phyloP scores from a whole-genome alignment of 306 rosid species.

The Carpinus fangiana region DNA sequence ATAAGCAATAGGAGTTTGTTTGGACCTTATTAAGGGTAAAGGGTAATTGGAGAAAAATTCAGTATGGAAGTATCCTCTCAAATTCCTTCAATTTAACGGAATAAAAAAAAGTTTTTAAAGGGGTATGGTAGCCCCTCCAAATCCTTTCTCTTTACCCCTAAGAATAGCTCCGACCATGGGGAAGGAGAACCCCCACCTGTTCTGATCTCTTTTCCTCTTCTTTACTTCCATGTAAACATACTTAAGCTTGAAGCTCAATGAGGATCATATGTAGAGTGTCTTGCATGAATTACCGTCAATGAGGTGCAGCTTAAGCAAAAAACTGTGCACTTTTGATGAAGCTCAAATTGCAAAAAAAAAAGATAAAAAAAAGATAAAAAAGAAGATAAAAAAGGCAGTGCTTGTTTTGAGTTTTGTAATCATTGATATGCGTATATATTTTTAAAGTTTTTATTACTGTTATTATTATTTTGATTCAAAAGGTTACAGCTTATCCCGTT shows the following conservation, averaged over 20 bases:
- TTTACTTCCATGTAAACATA: neutral
- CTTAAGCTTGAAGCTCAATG: neutral
- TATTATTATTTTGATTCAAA: neutral
- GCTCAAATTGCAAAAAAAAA: neutral
- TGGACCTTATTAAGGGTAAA: too few species aligned
- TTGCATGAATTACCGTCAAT: neutral
- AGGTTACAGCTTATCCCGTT: neutral
- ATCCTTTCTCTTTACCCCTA: neutral
- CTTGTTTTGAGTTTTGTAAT: neutral
- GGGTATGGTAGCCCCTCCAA: neutral
- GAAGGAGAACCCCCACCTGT: neutral
- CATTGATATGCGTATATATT: neutral
- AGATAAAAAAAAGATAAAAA: neutral
- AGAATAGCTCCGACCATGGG: neutral
- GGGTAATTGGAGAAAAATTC: too few species aligned
- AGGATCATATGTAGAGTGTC: neutral
- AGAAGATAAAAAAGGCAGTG: neutral
- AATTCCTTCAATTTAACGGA: too few species aligned
- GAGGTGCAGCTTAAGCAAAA: neutral
- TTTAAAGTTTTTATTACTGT: neutral
- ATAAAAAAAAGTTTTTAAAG: neutral
- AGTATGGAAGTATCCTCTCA: too few species aligned
- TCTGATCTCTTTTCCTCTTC: neutral
- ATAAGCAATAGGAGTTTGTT: too few species aligned
- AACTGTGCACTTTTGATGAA: neutral